Evolutionary conservation across 2,329 filamentous ascomycete genomes (phyloP).

Genomic region (Ophiocordyceps camponoti-saundersi): DNA sequence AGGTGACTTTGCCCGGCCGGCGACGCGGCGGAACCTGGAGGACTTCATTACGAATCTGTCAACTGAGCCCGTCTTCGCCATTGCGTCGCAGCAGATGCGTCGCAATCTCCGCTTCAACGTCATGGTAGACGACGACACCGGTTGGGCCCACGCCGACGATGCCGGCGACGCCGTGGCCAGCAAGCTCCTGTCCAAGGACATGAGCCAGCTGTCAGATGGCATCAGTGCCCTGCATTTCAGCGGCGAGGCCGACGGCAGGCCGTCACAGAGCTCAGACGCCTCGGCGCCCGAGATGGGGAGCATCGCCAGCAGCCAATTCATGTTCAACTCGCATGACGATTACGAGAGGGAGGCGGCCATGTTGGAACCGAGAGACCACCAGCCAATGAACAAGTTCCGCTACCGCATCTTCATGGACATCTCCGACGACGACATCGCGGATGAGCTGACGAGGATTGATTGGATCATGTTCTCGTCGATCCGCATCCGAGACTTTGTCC

Average conservation of each 20-base stretch:
- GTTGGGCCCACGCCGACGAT: constrained; percentile 76
- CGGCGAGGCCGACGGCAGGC: constrained; percentile 24
- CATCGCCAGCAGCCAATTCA: constrained; percentile 26
- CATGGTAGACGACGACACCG: constrained; percentile 75
- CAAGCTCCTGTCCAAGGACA: constrained; percentile 19
- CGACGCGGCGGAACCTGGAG: constrained; percentile 53
- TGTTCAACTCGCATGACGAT: constrained; percentile 53
- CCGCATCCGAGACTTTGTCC: constrained; percentile 77
- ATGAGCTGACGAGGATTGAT: constrained; percentile 87
- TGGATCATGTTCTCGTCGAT: constrained; percentile 98
- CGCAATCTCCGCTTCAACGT: constrained; percentile 57
- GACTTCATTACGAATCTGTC: constrained; percentile 63
- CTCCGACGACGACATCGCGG: constrained; percentile 69
- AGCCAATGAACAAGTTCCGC: constrained; percentile 64
- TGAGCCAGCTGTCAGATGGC: constrained; percentile 20
- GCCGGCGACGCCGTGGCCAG: constrained; percentile 16
- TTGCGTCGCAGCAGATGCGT: constrained; percentile 72
- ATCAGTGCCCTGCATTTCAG: constrained; percentile 32
- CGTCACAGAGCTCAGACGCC: constrained; percentile 27
- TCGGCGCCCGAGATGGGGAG: constrained; percentile 22
- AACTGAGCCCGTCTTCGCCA: constrained; percentile 63
- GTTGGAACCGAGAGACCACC: constrained; percentile 51
- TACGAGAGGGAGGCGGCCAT: constrained; percentile 64
- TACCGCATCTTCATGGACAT: constrained; percentile 86
- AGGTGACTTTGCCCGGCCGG: constrained; percentile 73